Conservation (phyloP, 176 grass and related monocot genomes). For the Saccharum spontaneum region DNA sequence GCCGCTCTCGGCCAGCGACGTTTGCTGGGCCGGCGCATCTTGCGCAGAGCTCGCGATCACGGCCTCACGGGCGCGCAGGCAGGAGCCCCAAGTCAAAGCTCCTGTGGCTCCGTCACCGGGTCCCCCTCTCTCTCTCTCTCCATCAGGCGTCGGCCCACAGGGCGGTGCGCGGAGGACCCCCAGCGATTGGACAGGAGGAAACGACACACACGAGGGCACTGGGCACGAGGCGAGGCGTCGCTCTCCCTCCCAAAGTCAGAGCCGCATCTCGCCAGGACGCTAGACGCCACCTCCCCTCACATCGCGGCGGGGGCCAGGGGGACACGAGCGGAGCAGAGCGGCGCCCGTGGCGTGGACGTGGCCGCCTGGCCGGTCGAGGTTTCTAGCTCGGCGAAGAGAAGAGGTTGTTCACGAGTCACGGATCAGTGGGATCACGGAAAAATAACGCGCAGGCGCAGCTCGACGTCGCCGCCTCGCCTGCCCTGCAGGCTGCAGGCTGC, state of each 20-base stretch:
- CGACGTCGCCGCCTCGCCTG: not conserved
- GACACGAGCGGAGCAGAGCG: not conserved
- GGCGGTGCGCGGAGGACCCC: not conserved
- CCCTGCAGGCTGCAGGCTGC: not conserved
- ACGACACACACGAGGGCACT: not conserved
- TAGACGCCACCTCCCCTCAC: not conserved
- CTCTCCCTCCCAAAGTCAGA: not conserved
- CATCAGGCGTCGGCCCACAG: not conserved
- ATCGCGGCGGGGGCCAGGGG: not conserved
- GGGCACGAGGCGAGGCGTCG: not conserved
- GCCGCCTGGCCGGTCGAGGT: too few species aligned
- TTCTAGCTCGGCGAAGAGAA: not conserved
- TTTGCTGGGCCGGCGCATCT: not conserved
- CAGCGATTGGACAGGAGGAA: not conserved
- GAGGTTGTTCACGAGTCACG: not conserved
- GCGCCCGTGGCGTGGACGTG: not conserved
- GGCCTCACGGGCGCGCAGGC: not conserved
- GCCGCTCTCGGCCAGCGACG: conserved; percentile 12
- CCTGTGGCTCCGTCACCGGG: not conserved
- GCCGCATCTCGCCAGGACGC: not conserved
- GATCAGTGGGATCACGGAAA: not conserved
- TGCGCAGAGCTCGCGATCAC: not conserved
- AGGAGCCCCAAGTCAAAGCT: not conserved
- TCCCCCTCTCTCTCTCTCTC: not conserved
- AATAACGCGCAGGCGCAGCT: not conserved